phyloP scores from a whole-genome alignment of 2,329 filamentous ascomycete species.

The Stagonosporopsis chrysanthemi region DNA sequence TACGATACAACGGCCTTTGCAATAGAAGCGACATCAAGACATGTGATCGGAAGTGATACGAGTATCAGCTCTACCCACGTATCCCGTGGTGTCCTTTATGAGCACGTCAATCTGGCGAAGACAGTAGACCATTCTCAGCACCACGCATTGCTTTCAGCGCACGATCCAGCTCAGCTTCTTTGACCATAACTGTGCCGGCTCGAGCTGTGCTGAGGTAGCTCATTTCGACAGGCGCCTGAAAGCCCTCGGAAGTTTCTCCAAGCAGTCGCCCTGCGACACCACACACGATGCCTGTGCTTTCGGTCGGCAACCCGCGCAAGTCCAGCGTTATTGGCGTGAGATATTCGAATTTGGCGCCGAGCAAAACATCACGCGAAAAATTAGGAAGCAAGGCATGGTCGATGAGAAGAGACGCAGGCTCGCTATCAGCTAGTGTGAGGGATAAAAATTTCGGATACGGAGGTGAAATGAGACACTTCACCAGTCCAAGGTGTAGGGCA shows the following conservation, averaged over 20 bases:
- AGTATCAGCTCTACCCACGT: no score
- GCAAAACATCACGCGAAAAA: slow-evolving; percentile 67
- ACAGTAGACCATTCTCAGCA: slow-evolving; percentile 41
- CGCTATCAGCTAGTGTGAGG: slow-evolving; percentile 74
- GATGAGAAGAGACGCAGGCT: slow-evolving; percentile 75
- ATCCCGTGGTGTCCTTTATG: not conserved
- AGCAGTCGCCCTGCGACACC: slow-evolving; percentile 87
- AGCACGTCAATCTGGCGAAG: slow-evolving; percentile 22
- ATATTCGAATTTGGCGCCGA: slow-evolving; percentile 75
- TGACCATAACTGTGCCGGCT: slow-evolving; percentile 88
- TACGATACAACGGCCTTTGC: not conserved
- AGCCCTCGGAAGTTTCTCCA: slow-evolving; percentile 64
- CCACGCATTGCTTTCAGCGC: slow-evolving; percentile 73
- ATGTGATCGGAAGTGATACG: no score
- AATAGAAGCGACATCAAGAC: not conserved
- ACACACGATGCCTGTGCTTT: slow-evolving; percentile 93
- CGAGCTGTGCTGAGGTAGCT: slow-evolving; percentile 89
- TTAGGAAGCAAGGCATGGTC: slow-evolving; percentile 71
- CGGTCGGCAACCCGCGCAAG: slow-evolving; percentile 78
- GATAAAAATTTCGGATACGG: slow-evolving; percentile 73
- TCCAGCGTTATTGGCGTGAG: slow-evolving; percentile 90
- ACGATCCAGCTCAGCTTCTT: slow-evolving; percentile 73
- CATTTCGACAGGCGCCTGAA: slow-evolving; percentile 69
- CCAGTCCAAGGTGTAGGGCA: slow-evolving; percentile 56
- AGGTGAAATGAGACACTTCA: slow-evolving; percentile 57